phyloP scores from a whole-genome alignment of 768 basidiomycete species.

The Leucogyrophana mollusca region DNA sequence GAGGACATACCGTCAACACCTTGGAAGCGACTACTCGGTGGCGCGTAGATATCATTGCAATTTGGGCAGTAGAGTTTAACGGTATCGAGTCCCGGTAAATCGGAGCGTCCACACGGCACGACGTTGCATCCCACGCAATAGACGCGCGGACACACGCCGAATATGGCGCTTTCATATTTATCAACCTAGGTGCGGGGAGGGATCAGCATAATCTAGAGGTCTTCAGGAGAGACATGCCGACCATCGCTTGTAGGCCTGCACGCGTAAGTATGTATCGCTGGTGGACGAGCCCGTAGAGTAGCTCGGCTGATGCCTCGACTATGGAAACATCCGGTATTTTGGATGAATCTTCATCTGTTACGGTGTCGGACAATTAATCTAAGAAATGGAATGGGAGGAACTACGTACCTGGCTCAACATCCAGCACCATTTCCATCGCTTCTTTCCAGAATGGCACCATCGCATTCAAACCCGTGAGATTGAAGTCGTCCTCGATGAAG shows the following conservation, averaged over 20 bases:
- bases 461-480: conserved; percentile 91
- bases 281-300: conserved; percentile 96
- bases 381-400: conserved; percentile 8
- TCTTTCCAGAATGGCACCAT: conserved; percentile 99
- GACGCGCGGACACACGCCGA: conserved; percentile 94
- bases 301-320: conserved; percentile 95
- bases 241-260: conserved; percentile 93
- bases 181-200: conserved; percentile 61
- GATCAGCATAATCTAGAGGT: conserved; percentile 13
- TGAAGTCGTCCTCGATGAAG: conserved; percentile 99
- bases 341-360: conserved; percentile 80
- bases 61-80: conserved; percentile 98
- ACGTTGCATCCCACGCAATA: conserved; percentile 88
- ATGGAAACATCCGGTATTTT: conserved; percentile 99
- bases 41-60: conserved; percentile 95
- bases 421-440: conserved; percentile 99
- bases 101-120: conserved; percentile 92
- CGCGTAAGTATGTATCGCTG: conserved; percentile 97
- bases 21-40: conserved; percentile 93
- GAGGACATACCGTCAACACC: conserved; percentile 83
- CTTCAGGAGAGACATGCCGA: conserved; percentile 30
- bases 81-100: conserved; percentile 94
- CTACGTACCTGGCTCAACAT: conserved; percentile 92
- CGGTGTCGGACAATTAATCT: conserved; percentile 17
- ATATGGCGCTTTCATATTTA: conserved; percentile 90